These are phyloP conservation scores for Yueomyces sinensis DNA, from an alignment of 805 yeast genomes.

Conservation along the genomic window DNA sequence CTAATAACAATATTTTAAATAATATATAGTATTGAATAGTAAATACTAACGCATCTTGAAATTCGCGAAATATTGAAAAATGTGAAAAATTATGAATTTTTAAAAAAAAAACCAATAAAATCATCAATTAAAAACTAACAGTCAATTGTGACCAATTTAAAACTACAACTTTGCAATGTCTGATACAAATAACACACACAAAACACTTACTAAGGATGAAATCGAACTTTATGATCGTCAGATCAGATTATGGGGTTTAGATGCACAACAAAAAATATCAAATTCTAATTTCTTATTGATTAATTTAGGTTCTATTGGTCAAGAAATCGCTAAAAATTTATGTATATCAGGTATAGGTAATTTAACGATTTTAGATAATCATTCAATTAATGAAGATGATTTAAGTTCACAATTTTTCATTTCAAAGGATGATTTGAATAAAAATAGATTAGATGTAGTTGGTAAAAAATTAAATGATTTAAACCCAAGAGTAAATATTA, in stretches of 20 bases:
- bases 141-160: background rate
- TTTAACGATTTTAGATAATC: conserved; percentile 52
- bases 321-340: conserved; percentile 72
- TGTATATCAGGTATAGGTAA: conserved; percentile 82
- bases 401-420: conserved; percentile 66
- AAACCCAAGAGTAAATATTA: conserved; percentile 63
- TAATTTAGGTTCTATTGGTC: conserved; percentile 64
- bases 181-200: conserved; percentile 6
- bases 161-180: background rate
- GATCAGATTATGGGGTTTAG: conserved; percentile 91
- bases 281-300: conserved; percentile 58
- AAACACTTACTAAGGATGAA: conserved; percentile 53
- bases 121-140: background rate
- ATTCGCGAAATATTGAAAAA: background rate
- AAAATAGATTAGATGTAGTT: conserved; percentile 40
- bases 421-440: conserved; percentile 41
- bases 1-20: too few relatives aligned
- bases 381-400: conserved; percentile 44
- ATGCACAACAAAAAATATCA: conserved; percentile 69
- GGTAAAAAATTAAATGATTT: conserved; percentile 48
- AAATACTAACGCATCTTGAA: too few relatives aligned
- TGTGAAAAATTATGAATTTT: too few relatives aligned
- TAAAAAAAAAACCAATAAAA: background rate
- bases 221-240: conserved; percentile 90
- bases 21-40: too few relatives aligned